A percentile compares a stretch with the other conserved stretches of the same genome.
phyloP scores from a whole-genome alignment of 805 yeast genomes.

The Candida ipomoeae region DNA sequence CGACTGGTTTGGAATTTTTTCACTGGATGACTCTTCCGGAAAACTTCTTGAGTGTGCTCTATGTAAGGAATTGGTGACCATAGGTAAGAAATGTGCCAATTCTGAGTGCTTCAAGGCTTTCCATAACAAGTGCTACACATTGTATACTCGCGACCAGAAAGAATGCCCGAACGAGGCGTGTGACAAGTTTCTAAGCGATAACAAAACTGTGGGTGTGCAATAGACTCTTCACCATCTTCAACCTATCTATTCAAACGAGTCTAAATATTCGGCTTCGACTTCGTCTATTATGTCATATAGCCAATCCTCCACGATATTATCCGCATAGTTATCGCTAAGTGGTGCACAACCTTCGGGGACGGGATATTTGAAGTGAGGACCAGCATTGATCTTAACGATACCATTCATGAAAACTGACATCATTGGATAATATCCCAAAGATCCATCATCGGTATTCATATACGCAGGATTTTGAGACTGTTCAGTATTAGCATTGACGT shows the following conservation, averaged over 20 bases:
- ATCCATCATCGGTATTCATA: slow-evolving; percentile 67
- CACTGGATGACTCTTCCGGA: slow-evolving; percentile 24
- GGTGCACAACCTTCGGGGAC: slow-evolving; percentile 41
- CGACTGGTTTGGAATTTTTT: slow-evolving; percentile 37
- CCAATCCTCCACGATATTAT: slow-evolving; percentile 73
- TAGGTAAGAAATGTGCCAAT: slow-evolving; percentile 35
- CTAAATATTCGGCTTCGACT: slow-evolving; percentile 58
- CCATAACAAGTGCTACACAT: slow-evolving; percentile 46
- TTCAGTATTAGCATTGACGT: slow-evolving; percentile 21
- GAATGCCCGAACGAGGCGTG: slow-evolving; percentile 12
- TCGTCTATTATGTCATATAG: slow-evolving; percentile 85
- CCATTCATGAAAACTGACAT: slow-evolving; percentile 81
- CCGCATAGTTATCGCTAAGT: slow-evolving; percentile 58
- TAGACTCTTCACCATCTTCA: background rate
- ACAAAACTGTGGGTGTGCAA: slow-evolving; percentile 6
- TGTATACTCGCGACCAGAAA: slow-evolving; percentile 33
- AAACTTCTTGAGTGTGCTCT: slow-evolving; percentile 43
- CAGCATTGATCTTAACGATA: slow-evolving; percentile 62
- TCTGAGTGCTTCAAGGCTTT: slow-evolving; percentile 36
- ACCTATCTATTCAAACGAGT: slow-evolving; percentile 31
- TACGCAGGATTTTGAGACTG: slow-evolving; percentile 38
- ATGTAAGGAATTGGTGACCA: slow-evolving; percentile 51
- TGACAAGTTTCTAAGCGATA: slow-evolving; percentile 3
- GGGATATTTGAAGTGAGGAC: slow-evolving; percentile 52
- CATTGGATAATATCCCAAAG: slow-evolving; percentile 88